Base-by-base conservation (phyloP, 129 eudicot genomes). In the Scalesia atractyloides region DNA sequence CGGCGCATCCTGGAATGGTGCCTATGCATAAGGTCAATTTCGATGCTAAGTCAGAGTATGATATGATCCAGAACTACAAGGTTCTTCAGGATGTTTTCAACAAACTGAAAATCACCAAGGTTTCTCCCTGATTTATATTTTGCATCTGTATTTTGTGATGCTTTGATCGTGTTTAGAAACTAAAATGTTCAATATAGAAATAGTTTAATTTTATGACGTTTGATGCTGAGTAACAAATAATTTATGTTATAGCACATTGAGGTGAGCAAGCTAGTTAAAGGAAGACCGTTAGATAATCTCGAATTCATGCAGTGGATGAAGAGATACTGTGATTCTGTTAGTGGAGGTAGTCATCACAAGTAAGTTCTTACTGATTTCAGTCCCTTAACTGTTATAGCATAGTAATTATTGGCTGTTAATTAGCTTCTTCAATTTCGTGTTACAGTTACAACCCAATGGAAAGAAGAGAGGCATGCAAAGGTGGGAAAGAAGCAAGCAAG, bases 241-340 rank as follows among this genome's bases (percentile, higher is more conserved):
- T 43, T 26, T 56, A 4, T 78, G 62, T 68, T 73, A 43, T 78
- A 90, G 93, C 92, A 90, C 80, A 90, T 94, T 59, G 98, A 94
- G 84, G 98, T 94, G 81, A 88, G 83, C 86, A 94, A 94, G 78
- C 74, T 94, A 36, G 90, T 88, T 76, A 94, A 94, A 79, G 97
- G 97, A 48, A 82, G 98, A 49, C 91, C 98, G 1, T 79, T 94
- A 69, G 98, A 94, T 81, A 94, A 94, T 41, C 85, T 94, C 51
- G 98, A 94, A 63, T 90, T 94, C 66, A 86, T 94, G 93, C 98
- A 94, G 68, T 94, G 98, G 98, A 87, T 94, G 98, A 94, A 94
- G 84, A 80, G 85, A 13, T 94, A 94, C 79, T 94, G 92, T 46
- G 98, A 94, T 81, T 84, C 87, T 58, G 88, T 84, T 58, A 86